Evolutionary conservation across 106 monocot species (phyloP).

Genomic region (Ottelia alismoides): DNA sequence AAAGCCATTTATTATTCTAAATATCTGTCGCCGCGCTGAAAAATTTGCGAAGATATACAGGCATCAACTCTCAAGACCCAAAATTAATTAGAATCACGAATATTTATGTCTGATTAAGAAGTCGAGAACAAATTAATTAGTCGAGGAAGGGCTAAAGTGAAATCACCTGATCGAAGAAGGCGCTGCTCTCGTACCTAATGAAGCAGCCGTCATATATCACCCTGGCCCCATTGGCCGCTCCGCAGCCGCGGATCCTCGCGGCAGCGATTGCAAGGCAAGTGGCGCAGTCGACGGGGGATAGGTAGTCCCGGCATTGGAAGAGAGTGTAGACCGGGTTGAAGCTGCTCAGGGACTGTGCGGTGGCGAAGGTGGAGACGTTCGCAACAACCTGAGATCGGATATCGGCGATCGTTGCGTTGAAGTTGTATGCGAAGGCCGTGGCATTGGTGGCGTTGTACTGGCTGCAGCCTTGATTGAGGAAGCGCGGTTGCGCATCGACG

Average conservation of each 20-base stretch:
- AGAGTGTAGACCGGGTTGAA: conserved; percentile 28
- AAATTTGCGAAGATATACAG: too few species aligned
- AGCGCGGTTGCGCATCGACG: conserved; percentile 29
- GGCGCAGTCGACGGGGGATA: conserved; percentile 29
- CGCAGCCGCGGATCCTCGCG: conserved; percentile 20
- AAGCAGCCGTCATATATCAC: conserved; percentile 47
- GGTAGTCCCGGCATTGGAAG: conserved; percentile 41
- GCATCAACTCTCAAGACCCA: too few species aligned
- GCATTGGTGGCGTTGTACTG: conserved; percentile 37
- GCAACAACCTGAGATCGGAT: conserved; percentile 17
- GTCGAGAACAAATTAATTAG: too few species aligned
- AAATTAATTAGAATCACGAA: too few species aligned
- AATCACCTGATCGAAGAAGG: conserved; percentile 30
- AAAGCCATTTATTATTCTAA: too few species aligned
- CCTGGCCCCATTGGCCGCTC: conserved; percentile 40
- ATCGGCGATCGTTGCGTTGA: conserved; percentile 6
- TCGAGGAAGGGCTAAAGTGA: too few species aligned
- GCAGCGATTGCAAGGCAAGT: conserved; percentile 27
- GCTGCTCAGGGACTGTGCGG: conserved; percentile 11
- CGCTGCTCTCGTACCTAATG: conserved; percentile 41
- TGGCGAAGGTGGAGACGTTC: conserved; percentile 28
- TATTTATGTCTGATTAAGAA: too few species aligned
- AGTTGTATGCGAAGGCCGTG: conserved; percentile 16
- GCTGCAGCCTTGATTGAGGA: conserved; percentile 44
- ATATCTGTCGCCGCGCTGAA: too few species aligned